Conservation (phyloP, 2,329 filamentous ascomycete species). For the Bipolaris cookei region DNA sequence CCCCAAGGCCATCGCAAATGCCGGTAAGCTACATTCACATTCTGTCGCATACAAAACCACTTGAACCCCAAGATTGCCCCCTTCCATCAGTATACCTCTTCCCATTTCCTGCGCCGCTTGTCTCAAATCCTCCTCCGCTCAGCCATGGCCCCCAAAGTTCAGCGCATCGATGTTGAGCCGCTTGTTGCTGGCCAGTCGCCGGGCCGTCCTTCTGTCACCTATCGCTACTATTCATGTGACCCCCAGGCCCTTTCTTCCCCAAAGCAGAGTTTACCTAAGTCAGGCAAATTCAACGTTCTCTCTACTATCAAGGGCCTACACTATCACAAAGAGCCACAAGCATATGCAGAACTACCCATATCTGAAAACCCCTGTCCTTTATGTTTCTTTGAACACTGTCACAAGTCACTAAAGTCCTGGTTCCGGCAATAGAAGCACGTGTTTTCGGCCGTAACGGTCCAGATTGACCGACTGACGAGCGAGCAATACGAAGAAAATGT, state of each 20-base stretch:
- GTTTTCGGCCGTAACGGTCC: constrained; percentile 91
- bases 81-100: background rate
- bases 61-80: constrained; percentile 3
- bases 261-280: constrained; percentile 5
- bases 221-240: constrained; percentile 11
- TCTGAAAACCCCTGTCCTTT: constrained; percentile 40
- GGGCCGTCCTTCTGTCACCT: constrained; percentile 22
- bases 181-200: constrained; percentile 19
- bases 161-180: constrained; percentile 15
- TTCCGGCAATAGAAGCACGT: constrained; percentile 64
- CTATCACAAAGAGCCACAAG: constrained; percentile 31
- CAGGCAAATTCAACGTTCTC: constrained; percentile 1
- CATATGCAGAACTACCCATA: constrained; percentile 34
- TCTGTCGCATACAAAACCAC: constrained; percentile 15
- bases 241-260: constrained; percentile 9
- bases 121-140: background rate
- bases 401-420: constrained; percentile 35
- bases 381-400: constrained; percentile 34
- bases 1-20: constrained; percentile 26
- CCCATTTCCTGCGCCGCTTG: no score
- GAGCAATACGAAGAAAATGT: constrained; percentile 85
- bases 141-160: constrained; percentile 21
- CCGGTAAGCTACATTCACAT: constrained; percentile 34
- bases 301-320: constrained; percentile 28
- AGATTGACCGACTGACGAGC: constrained; percentile 86